These are phyloP conservation scores for Stephania japonica DNA, from an alignment of 164 flowering plant species.

Conservation along the genomic window DNA sequence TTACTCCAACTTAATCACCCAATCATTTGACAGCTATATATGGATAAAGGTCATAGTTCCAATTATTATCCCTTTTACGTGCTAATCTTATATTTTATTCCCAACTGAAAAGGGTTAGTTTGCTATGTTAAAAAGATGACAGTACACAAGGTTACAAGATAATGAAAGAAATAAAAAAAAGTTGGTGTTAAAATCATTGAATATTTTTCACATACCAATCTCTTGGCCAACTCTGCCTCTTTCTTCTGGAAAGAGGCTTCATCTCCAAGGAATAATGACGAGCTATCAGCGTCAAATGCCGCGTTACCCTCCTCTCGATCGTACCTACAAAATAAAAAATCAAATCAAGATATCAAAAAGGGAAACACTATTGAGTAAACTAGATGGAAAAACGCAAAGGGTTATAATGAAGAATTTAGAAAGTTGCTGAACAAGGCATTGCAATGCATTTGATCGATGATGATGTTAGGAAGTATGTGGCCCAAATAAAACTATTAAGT, in stretches of 20 bases:
- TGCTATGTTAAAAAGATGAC: neutral
- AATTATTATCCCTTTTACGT: neutral
- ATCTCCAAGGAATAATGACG: conserved; percentile 71
- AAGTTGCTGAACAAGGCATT: neutral
- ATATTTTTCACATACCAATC: conserved; percentile 46
- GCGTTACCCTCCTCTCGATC: conserved; percentile 88
- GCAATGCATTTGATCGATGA: neutral
- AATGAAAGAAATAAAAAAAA: neutral
- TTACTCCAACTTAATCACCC: neutral
- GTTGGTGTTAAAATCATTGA: neutral
- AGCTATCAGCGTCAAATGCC: conserved; percentile 55
- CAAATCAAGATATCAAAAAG: neutral
- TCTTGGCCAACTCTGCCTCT: conserved; percentile 81
- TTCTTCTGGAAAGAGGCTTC: conserved; percentile 81
- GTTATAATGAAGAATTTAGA: neutral
- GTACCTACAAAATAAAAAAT: conserved; percentile 52
- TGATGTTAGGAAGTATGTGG: neutral
- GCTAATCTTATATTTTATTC: no score
- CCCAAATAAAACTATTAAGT: neutral
- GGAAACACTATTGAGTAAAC: neutral
- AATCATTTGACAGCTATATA: neutral
- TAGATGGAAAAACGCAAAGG: neutral
- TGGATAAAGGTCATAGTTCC: neutral
- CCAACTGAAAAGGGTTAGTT: neutral
- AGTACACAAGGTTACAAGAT: neutral